These are phyloP conservation scores for Flaveria sonorensis DNA, from an alignment of 129 eudicot species.

Conservation along the genomic window DNA sequence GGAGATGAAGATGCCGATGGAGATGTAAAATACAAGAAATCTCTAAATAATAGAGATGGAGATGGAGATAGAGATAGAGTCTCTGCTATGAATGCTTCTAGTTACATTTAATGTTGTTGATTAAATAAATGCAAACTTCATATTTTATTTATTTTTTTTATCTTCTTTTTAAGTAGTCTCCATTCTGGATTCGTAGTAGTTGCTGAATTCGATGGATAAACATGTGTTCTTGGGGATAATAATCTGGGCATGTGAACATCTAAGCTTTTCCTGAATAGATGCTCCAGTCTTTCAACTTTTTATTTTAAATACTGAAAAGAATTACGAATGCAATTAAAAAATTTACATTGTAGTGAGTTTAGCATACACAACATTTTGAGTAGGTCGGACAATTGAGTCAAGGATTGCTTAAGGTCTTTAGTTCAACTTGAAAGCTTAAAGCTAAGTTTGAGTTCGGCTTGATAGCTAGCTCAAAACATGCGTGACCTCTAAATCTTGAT, in stretches of 20 bases:
- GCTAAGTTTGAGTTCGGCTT: too few species aligned
- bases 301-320: neutral
- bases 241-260: constrained; percentile 35
- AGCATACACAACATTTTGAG: too few species aligned
- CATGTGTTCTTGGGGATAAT: constrained; percentile 40
- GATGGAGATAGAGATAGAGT: too few species aligned
- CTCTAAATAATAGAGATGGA: too few species aligned
- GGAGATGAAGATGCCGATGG: too few species aligned
- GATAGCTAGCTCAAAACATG: too few species aligned
- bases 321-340: neutral
- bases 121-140: constrained; percentile 19
- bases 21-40: too few species aligned
- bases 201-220: constrained; percentile 44
- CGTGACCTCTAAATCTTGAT: too few species aligned
- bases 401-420: too few species aligned
- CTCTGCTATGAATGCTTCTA: too few species aligned
- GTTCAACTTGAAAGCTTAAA: too few species aligned
- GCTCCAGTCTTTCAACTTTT: constrained; percentile 20
- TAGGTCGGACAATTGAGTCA: too few species aligned
- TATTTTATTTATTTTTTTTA: neutral
- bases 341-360: neutral
- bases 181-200: constrained; percentile 23
- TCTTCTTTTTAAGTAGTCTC: constrained; percentile 26
- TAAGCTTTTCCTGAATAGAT: constrained; percentile 35
- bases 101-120: constrained; percentile 28